phyloP scores from a whole-genome alignment of 75 land plant species.

The Picea sitchensis region DNA sequence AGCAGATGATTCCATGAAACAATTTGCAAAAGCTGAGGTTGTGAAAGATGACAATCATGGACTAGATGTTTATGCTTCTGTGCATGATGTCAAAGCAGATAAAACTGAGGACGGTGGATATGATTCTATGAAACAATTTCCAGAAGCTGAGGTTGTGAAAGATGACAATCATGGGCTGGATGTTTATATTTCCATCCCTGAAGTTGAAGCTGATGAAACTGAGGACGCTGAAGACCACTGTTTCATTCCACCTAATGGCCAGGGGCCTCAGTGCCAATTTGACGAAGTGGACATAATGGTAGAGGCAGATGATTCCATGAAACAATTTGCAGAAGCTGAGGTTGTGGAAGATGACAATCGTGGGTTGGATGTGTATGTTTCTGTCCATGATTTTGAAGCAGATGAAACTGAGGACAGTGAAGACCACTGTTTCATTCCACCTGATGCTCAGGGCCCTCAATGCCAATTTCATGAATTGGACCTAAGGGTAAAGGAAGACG shows the following conservation, averaged over 20 bases:
- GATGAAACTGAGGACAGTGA: neutral
- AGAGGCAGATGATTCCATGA: neutral
- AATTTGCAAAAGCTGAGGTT: neutral
- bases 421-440: neutral
- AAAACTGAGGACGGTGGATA: neutral
- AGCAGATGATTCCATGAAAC: neutral
- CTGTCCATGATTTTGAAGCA: neutral
- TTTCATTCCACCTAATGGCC: neutral
- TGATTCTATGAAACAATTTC: neutral
- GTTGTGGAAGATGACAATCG: neutral
- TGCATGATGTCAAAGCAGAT: neutral
- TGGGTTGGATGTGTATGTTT: neutral
- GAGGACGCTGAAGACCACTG: neutral
- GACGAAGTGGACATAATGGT: too few relatives aligned
- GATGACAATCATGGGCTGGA: neutral
- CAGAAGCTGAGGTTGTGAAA: neutral
- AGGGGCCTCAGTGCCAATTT: neutral
- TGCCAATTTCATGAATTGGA: neutral
- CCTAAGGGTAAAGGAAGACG: neutral
- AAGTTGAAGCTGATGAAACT: neutral
- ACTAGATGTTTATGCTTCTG: neutral
- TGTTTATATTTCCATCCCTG: neutral
- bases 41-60: neutral
- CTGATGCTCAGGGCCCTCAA: neutral
- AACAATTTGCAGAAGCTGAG: neutral